Base-by-base conservation (phyloP, 2,329 filamentous ascomycete genomes). In the Diplodia corticola region DNA sequence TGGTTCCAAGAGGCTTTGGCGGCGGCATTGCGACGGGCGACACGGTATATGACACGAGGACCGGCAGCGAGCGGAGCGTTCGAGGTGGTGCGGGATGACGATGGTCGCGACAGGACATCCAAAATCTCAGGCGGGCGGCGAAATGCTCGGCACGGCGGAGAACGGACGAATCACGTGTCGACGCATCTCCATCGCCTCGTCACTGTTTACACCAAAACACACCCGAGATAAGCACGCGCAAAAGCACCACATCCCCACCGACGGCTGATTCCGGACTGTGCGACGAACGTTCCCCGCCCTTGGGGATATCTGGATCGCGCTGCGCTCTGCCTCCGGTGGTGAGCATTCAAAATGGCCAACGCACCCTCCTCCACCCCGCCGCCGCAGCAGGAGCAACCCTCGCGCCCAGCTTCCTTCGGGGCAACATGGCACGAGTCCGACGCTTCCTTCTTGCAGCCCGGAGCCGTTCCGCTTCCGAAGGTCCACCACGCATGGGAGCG, bases 401-500 rank as follows among this genome's bases (percentile, higher is more conserved):
- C 37, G 78, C 73, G 65, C 74, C 53, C 72, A 73, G 63, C 72
- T 73, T 70, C 64, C 55, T 66, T 66, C 37, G 35, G 61, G 24
- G 28, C 64, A 44, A 48, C 48, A 48, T 83, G 81, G 81, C 69
- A 78, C 70, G 72, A 78, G 63, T 70, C 75, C 69, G 80, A 82
- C 71, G 71, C 77, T 26, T 72, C 78, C 30, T 74, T 75, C 67
- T 75, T 83, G 67, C 74, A 77, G 48, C 80, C 81, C 10, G 72
- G 69, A 48, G 73, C 79, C 35, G 72, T 83, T 4, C 75, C 79
- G 17, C 69, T 82, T 30, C 70, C 77, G 15, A 80, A 78, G 59
- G 74, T 79, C 4, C 80, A 78, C 20, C 80, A 81, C 54, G 82
- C 76, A 54, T 85, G 82, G 82, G 82, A 85, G 65, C 78, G 82